A percentile compares a stretch with the other conserved stretches of the same genome.
Evolutionary conservation across 1,139 yeast species (phyloP).

Genomic region (Saccharomyces pastorianus): DNA sequence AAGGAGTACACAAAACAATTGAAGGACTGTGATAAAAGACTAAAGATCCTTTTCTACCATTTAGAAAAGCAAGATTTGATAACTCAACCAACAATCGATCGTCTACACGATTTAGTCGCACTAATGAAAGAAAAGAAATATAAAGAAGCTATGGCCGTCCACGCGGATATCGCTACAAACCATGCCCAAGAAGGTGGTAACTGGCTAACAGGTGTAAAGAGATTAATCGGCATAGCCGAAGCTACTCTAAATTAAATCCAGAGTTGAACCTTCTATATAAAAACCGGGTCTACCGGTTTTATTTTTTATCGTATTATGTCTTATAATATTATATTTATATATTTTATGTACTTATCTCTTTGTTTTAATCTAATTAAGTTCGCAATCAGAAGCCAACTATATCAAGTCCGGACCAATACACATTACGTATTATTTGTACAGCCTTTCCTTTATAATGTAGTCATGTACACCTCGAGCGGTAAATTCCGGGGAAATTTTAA

Average conservation of each 20-base stretch:
- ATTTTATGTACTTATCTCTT: neutral
- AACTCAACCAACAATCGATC: conserved; percentile 47
- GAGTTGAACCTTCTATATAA: neutral
- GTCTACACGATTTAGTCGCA: conserved; percentile 45
- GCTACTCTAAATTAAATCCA: conserved; percentile 24
- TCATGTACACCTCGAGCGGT: neutral
- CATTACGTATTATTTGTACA: neutral
- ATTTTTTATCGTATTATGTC: neutral
- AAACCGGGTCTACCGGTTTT: neutral
- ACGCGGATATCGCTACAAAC: conserved; percentile 55
- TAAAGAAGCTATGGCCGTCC: conserved; percentile 49
- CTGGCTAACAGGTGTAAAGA: conserved; percentile 90
- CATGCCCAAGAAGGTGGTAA: conserved; percentile 73
- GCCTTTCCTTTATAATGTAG: neutral
- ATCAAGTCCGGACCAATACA: neutral
- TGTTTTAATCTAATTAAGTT: neutral
- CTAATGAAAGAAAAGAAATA: conserved; percentile 50
- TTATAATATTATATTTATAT: neutral
- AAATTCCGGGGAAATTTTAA: neutral
- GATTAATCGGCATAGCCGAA: conserved; percentile 68
- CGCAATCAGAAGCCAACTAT: neutral
- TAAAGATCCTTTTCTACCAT: conserved; percentile 69
- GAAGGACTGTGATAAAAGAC: conserved; percentile 73
- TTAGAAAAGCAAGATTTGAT: conserved; percentile 68
- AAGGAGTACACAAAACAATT: conserved; percentile 67